phyloP scores from a whole-genome alignment of 2,329 filamentous ascomycete genomes.

The Niveomyces coronatus region DNA sequence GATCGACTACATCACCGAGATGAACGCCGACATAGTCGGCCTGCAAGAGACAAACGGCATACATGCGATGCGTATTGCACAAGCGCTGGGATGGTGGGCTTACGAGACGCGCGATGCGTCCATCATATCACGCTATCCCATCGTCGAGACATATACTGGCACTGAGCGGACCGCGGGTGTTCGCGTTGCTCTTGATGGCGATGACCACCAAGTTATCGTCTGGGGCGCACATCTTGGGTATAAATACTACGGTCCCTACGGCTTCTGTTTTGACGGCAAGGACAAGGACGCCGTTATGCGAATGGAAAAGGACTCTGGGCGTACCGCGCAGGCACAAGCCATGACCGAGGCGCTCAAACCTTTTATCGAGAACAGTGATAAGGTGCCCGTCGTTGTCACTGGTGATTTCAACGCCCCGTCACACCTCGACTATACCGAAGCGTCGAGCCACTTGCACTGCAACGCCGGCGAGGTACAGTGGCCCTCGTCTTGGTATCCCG shows the following conservation, averaged over 20 bases:
- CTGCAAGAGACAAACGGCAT: constrained; percentile 25
- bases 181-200: constrained; percentile 24
- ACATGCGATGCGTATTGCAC: constrained; percentile 22
- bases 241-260: constrained; percentile 31
- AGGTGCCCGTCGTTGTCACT: constrained; percentile 25
- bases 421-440: constrained; percentile 28
- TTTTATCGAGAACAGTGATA: constrained; percentile 20
- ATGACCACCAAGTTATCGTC: constrained; percentile 21
- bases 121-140: constrained; percentile 29
- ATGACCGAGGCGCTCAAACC: constrained; percentile 22
- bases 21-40: constrained; percentile 25
- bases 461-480: constrained; percentile 23
- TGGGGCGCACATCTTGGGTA: constrained; percentile 27
- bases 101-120: constrained; percentile 24
- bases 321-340: constrained; percentile 25
- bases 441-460: constrained; percentile 24
- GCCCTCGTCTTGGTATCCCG: constrained; percentile 26
- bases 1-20: constrained; percentile 21
- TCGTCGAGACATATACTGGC: constrained; percentile 18
- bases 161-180: constrained; percentile 21
- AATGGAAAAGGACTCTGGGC: constrained; percentile 24
- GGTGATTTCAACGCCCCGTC: constrained; percentile 35
- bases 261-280: constrained; percentile 28
- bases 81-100: constrained; percentile 28
- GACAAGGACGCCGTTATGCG: constrained; percentile 21